Evolutionary conservation across 208 protist genomes (phyloP), one percentile per base, ranked within the genome.

Genomic region (Acanthamoeba triangularis): DNA sequence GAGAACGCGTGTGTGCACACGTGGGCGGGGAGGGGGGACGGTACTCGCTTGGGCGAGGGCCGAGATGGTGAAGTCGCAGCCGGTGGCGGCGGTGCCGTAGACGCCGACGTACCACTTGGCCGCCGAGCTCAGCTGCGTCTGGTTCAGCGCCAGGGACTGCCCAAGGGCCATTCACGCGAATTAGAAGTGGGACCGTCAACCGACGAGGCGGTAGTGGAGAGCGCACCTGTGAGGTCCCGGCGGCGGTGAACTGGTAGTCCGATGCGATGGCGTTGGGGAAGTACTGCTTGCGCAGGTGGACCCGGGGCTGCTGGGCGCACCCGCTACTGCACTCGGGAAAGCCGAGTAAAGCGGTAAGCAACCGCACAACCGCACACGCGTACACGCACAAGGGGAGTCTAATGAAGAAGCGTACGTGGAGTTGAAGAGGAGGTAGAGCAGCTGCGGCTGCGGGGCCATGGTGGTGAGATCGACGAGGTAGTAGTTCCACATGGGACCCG

Each of bases 51-150:
- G 69, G 69, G 69, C 69, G n/a, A 78, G 69, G 6, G 69, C 69
- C 28, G 69, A n/a, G n/a, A 78, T 3, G 3, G 69, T 78, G 69
- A 78, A n/a, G 35, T 78, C 37, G 16, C 30, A n/a, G 35, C 6
- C 20, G 20, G 18, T n/a, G 23, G 20, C 69, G 28, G 33, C 69
- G n/a, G 18, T 23, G 28, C 30, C 18, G 35, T 78, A 78, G 33
- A 78, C 69, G 69, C 69, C 69, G 11, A 78, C 35, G 69, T 47
- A 78, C 69, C 69, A 78, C 69, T 20, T 44, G 69, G n/a, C 28
- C 11, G n/a, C 2, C 35, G 69, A 6, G n/a, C 10, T 20, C 6
- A 78, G 69, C n/a, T 78, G 69, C 35, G 69, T 44, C 8, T 41
- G 69, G 33, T 78, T 78, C 18, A 78, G 8, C 33, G 69, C 28